Conservation (phyloP, 352 stramenopile species). For the Pythium dissimile region DNA sequence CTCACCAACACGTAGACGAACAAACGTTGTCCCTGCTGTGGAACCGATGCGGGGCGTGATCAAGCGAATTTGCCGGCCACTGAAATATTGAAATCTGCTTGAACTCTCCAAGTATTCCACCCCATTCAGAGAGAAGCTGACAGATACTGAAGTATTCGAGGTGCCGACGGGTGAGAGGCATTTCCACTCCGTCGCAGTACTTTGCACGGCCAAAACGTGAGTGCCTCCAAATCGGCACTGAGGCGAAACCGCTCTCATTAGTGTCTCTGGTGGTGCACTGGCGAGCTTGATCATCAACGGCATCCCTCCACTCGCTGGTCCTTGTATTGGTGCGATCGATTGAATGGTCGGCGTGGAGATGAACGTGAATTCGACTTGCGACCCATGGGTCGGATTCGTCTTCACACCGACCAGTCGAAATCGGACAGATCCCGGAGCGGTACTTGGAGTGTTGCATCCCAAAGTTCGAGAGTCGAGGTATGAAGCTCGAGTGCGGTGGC, state of each 20-base stretch:
- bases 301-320: slow-evolving; percentile 8
- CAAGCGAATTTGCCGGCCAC: not conserved
- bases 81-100: slow-evolving; percentile 1
- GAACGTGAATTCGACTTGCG: slow-evolving; percentile 12
- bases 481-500: too few species aligned
- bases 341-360: not conserved
- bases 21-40: not conserved
- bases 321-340: slow-evolving; percentile 11
- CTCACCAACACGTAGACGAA: not conserved
- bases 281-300: slow-evolving; percentile 13
- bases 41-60: slow-evolving; percentile 5
- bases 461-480: too few species aligned
- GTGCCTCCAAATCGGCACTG: slow-evolving; percentile 11
- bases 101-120: slow-evolving; percentile 4
- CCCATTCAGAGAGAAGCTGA: slow-evolving; percentile 13
- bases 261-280: not conserved
- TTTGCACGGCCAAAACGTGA: not conserved
- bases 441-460: not conserved
- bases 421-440: not conserved
- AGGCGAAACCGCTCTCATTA: not conserved
- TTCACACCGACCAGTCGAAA: not conserved
- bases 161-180: slow-evolving; percentile 2
- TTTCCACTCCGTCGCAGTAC: slow-evolving; percentile 6
- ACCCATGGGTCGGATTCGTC: not conserved
- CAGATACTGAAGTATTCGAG: not conserved